Evolutionary conservation across 345 rosid genomes (phyloP).

Genomic region (Eucalyptus globulus): DNA sequence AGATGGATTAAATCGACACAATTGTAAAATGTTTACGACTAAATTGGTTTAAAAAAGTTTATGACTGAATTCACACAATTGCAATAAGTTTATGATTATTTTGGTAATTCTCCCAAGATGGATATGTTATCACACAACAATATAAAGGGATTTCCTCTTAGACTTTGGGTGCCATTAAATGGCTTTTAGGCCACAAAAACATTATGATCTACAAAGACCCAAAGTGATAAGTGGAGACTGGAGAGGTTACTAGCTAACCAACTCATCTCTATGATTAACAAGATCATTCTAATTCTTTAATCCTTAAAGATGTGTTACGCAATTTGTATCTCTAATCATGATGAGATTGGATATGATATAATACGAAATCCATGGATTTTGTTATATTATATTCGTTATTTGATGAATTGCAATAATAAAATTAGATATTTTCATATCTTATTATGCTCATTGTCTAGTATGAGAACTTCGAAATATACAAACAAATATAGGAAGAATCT

Average conservation of each 20-base stretch:
- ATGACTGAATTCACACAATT: too few species aligned
- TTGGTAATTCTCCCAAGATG: neutral
- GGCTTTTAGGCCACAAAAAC: neutral
- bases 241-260: neutral
- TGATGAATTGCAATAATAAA: neutral
- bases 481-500: neutral
- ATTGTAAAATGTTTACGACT: too few species aligned
- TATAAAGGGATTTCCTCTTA: neutral
- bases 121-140: neutral
- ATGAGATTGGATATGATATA: neutral
- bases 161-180: neutral
- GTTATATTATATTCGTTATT: neutral
- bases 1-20: too few species aligned
- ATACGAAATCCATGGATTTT: neutral
- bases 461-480: neutral
- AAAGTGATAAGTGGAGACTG: neutral
- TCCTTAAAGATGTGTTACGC: neutral
- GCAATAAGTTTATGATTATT: too few species aligned
- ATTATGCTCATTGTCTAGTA: neutral
- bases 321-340: neutral
- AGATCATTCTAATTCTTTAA: neutral
- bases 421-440: neutral
- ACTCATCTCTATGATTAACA: neutral
- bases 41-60: too few species aligned
- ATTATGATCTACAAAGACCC: neutral